Base-by-base conservation (phyloP, 495 filamentous ascomycete species). In the Massariosphaeria phaeospora region DNA sequence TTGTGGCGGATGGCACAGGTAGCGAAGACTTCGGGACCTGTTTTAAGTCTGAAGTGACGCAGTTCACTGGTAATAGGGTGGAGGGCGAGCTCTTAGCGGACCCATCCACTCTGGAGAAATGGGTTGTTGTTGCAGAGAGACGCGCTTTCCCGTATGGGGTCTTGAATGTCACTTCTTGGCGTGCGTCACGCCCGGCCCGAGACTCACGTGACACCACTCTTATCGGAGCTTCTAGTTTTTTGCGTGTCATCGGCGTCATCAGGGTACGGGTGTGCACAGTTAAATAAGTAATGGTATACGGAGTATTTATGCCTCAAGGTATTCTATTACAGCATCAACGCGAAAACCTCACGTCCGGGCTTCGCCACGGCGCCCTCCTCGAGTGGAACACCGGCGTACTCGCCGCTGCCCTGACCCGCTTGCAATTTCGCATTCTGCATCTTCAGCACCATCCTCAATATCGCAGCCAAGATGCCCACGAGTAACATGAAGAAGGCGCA, bases 401-500 rank as follows among this genome's bases (percentile, higher is more conserved):
- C 29, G 9, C 39, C 55, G 1, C 42, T 20, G 23, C 40, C 27
- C 40, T 33, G 34, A n/a, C 27, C 27, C 34, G 44, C 36, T 26
- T 15, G 5, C 13, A 43, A 3, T 39, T 41, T 51, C 17, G 11
- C 49, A 48, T 80, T 81, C 57, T 69, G 66, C 45, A 66, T 31
- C 20, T 57, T 60, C 43, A 85, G 58, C 12, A 77, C 61, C 8
- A 71, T 8, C 50, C 82, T 70, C 66, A 84, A 60, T 15, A 51
- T 65, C n/a, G 71, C 45, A 1, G 80, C 79, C 55, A 83, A 53
- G 0, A 75, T 30, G 0, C 70, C 75, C 10, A 81, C 78, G 38
- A 66, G 9, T 1, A 65, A 48, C 82, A 85, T 86, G 49, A 80
- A 81, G 11, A 67, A 71, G 0, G 80, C 76, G 58, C 83, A 86